Percentiles rank a stretch among this genome's conserved stretches.
These are phyloP conservation scores for Pistacia vera DNA, from an alignment of 345 rosid genomes.

Conservation along the genomic window DNA sequence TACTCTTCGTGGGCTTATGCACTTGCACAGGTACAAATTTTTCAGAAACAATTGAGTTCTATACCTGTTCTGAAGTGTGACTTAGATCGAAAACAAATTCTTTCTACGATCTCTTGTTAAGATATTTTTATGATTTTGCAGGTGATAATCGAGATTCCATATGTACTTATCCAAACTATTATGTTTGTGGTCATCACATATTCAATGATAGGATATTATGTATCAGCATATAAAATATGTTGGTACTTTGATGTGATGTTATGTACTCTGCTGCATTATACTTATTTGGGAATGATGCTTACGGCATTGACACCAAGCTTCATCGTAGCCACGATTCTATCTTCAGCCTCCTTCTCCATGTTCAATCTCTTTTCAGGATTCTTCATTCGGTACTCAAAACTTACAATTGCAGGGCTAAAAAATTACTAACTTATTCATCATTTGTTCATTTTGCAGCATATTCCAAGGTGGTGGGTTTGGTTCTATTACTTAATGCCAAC, in stretches of 20 bases:
- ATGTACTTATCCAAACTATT: not conserved
- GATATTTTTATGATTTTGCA: not conserved
- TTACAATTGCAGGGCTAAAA: no score
- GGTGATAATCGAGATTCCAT: not conserved
- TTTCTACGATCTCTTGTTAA: no score
- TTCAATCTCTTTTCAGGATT: not conserved
- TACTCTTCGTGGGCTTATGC: not conserved
- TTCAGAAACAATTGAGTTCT: not conserved
- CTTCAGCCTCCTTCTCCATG: not conserved
- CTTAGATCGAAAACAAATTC: no score
- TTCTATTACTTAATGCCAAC: not conserved
- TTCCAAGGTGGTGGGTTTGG: constrained; percentile 3
- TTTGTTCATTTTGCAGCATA: not conserved
- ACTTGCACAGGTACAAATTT: not conserved
- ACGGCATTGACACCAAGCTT: not conserved
- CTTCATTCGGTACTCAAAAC: not conserved
- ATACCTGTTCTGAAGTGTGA: not conserved
- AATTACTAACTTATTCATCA: no score
- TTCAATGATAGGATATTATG: not conserved
- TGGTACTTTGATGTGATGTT: not conserved
- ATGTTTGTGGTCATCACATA: not conserved
- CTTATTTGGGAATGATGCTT: not conserved
- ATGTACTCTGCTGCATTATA: not conserved
- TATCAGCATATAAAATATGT: not conserved
- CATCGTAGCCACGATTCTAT: not conserved